Evolutionary conservation across 495 filamentous ascomycete species (phyloP).

Genomic region (Penicillium fimorum): DNA sequence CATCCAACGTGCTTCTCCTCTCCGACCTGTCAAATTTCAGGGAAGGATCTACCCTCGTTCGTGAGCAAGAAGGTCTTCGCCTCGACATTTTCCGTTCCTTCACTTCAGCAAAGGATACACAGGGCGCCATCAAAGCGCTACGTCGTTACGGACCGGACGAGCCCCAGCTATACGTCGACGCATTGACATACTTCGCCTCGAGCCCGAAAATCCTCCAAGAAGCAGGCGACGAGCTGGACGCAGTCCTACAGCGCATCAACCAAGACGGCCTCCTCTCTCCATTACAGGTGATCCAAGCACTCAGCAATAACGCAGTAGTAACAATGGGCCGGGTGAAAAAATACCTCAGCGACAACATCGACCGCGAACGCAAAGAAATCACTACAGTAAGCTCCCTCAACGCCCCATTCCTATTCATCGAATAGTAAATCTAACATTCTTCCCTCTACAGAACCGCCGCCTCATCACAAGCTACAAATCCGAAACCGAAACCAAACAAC

Average conservation of each 20-base stretch:
- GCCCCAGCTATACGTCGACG: constrained; percentile 89
- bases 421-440: constrained; percentile 13
- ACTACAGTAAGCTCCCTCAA: constrained; percentile 45
- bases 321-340: constrained; percentile 97
- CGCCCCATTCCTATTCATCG: not conserved
- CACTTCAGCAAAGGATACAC: constrained; percentile 88
- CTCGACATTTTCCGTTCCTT: constrained; percentile 98
- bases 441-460: constrained; percentile 62
- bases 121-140: constrained; percentile 83
- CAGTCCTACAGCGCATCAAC: constrained; percentile 81
- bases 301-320: constrained; percentile 80
- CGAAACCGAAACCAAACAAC: constrained; percentile 76
- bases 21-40: constrained; percentile 89
- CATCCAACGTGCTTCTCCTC: constrained; percentile 87
- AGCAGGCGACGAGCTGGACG: constrained; percentile 76
- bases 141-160: constrained; percentile 89
- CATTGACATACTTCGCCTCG: constrained; percentile 90
- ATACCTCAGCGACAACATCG: constrained; percentile 85
- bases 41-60: constrained; percentile 87
- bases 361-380: constrained; percentile 83
- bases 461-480: constrained; percentile 80
- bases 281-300: constrained; percentile 91
- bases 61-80: constrained; percentile 86
- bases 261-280: constrained; percentile 91
- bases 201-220: constrained; percentile 78